Conservation (phyloP, 345 rosid genomes). For the Linum trigynum region DNA sequence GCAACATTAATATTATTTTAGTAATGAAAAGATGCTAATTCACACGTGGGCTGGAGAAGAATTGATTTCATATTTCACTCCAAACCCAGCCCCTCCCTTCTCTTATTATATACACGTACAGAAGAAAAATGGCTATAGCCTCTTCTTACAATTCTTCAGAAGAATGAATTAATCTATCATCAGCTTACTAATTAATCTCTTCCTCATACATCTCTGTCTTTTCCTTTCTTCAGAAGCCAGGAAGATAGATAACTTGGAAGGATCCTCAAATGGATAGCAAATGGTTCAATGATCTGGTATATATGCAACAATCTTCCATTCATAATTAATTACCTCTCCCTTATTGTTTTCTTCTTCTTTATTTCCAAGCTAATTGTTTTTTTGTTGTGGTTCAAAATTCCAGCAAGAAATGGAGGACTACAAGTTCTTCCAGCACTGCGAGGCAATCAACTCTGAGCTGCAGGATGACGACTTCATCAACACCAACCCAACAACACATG, state of each 20-base stretch:
- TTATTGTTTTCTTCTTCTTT: neutral
- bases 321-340: neutral
- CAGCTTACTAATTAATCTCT: neutral
- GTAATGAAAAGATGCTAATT: neutral
- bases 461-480: slow-evolving; percentile 16
- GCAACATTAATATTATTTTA: no score
- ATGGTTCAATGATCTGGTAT: slow-evolving; percentile 54
- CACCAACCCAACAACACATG: slow-evolving; percentile 17
- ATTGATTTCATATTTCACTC: neutral
- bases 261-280: slow-evolving; percentile 23
- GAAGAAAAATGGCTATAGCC: no score
- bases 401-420: slow-evolving; percentile 38
- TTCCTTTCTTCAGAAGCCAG: no score
- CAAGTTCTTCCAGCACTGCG: slow-evolving; percentile 30
- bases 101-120: no score
- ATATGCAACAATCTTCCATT: neutral
- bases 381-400: neutral
- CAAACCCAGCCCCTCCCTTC: no score
- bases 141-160: neutral
- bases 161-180: no score
- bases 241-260: slow-evolving; percentile 1
- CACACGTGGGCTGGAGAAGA: slow-evolving; percentile 9
- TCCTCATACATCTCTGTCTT: neutral
- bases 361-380: neutral
- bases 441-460: slow-evolving; percentile 11